Percentiles rank a stretch among this genome's conserved stretches.
phyloP scores from a whole-genome alignment of 768 basidiomycete genomes.

The Phanerodontia chrysosporium region DNA sequence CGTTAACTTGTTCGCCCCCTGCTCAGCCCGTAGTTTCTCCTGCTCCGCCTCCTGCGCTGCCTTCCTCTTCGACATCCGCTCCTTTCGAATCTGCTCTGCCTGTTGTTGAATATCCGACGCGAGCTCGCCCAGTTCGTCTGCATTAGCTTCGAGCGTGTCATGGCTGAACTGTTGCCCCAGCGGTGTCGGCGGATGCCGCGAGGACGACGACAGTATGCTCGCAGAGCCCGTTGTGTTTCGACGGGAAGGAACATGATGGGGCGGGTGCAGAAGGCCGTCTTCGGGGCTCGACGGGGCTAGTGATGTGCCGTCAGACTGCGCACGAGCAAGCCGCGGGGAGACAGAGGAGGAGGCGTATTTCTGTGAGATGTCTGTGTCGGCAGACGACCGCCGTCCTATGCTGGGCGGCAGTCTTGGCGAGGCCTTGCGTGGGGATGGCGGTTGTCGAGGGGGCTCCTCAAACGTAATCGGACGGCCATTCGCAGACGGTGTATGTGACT shows the following conservation, averaged over 20 bases:
- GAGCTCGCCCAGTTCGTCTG: conserved; percentile 47
- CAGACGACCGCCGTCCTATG: conserved; percentile 43
- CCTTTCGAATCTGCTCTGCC: conserved; percentile 80
- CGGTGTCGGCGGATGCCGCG: conserved; percentile 17
- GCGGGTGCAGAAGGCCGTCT: conserved; percentile 54
- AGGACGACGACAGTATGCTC: conserved; percentile 9
- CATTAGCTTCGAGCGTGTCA: conserved; percentile 17
- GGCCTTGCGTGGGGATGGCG: conserved; percentile 20
- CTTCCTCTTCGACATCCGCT: conserved; percentile 69
- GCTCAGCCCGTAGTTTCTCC: conserved; percentile 51
- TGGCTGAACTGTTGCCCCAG: conserved; percentile 11
- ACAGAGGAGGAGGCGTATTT: conserved; percentile 25
- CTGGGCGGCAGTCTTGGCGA: conserved; percentile 23
- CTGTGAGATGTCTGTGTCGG: conserved; percentile 41
- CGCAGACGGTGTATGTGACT: neutral
- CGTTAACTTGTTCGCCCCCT: conserved; percentile 48
- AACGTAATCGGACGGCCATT: conserved; percentile 27
- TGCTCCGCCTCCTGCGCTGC: conserved; percentile 59
- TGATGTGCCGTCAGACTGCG: conserved; percentile 12
- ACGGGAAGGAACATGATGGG: conserved; percentile 34
- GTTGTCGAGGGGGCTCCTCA: conserved; percentile 29
- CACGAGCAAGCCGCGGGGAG: conserved; percentile 11
- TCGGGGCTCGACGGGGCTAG: conserved; percentile 22
- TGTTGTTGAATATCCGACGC: conserved; percentile 84
- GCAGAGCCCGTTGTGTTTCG: conserved; percentile 69